Evolutionary conservation across 2,329 filamentous ascomycete genomes (phyloP).

Genomic region (Hortaea werneckii): DNA sequence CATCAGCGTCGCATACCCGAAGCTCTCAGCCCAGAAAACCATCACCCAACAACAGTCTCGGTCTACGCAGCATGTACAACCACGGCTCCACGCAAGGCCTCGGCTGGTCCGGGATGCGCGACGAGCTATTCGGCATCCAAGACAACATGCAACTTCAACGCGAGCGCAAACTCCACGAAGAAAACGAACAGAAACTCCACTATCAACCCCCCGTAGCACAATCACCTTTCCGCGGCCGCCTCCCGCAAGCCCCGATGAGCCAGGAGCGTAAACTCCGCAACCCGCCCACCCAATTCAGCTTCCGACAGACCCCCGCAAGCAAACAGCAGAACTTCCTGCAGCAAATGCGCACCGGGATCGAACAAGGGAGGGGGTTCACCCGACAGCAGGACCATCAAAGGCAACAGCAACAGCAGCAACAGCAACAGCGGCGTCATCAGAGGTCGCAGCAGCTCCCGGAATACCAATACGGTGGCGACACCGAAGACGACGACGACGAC

Average conservation of each 20-base stretch:
- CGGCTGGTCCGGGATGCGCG: conserved; percentile 15
- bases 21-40: conserved; percentile 31
- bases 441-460: not conserved
- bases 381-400: not conserved
- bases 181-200: conserved; percentile 11
- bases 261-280: conserved; percentile 54
- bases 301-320: conserved; percentile 39
- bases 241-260: conserved; percentile 59
- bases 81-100: conserved; percentile 20
- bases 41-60: not conserved
- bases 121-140: conserved; percentile 18
- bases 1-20: conserved; percentile 7
- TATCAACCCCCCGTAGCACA: conserved; percentile 27
- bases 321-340: conserved; percentile 44
- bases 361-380: conserved; percentile 9
- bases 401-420: not conserved
- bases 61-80: conserved; percentile 34
- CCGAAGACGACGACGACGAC: not conserved
- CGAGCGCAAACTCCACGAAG: conserved; percentile 9
- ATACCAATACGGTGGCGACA: not conserved
- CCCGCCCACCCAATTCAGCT: conserved; percentile 46
- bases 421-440: not conserved
- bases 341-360: conserved; percentile 22
- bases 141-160: conserved; percentile 6
- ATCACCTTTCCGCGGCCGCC: conserved; percentile 56